phyloP scores from a whole-genome alignment of 2,329 filamentous ascomycete genomes.

The Aspergillus fumigatiaffinis region DNA sequence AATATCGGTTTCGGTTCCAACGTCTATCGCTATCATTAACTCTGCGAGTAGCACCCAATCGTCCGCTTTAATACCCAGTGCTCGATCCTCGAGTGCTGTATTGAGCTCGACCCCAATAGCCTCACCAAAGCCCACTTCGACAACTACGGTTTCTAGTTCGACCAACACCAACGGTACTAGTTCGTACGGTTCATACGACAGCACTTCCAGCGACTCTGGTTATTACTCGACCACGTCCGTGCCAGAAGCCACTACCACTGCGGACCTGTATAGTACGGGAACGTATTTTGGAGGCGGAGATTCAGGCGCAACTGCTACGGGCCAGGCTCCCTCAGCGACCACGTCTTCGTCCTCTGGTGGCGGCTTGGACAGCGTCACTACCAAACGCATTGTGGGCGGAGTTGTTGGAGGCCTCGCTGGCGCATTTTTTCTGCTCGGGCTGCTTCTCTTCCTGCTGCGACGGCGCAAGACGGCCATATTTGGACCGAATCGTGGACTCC shows the following conservation, averaged over 20 bases:
- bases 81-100: neutral
- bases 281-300: slow-evolving; percentile 9
- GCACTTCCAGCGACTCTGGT: neutral
- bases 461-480: slow-evolving; percentile 45
- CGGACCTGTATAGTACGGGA: slow-evolving; percentile 1
- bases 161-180: neutral
- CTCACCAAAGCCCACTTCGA: slow-evolving; percentile 1
- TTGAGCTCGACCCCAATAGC: neutral
- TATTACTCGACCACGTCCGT: slow-evolving; percentile 4
- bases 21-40: neutral
- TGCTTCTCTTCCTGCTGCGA: slow-evolving; percentile 38
- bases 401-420: slow-evolving; percentile 61
- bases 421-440: slow-evolving; percentile 48
- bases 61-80: neutral
- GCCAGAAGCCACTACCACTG: neutral
- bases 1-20: neutral
- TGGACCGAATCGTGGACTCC: slow-evolving; percentile 18
- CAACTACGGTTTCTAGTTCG: neutral
- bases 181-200: neutral
- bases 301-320: slow-evolving; percentile 6
- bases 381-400: slow-evolving; percentile 56
- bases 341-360: slow-evolving; percentile 11
- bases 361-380: slow-evolving; percentile 21
- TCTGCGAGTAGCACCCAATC: neutral
- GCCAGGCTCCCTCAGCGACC: slow-evolving; percentile 3